phyloP scores from a whole-genome alignment of 306 rosid species.

The Alnus rubra region DNA sequence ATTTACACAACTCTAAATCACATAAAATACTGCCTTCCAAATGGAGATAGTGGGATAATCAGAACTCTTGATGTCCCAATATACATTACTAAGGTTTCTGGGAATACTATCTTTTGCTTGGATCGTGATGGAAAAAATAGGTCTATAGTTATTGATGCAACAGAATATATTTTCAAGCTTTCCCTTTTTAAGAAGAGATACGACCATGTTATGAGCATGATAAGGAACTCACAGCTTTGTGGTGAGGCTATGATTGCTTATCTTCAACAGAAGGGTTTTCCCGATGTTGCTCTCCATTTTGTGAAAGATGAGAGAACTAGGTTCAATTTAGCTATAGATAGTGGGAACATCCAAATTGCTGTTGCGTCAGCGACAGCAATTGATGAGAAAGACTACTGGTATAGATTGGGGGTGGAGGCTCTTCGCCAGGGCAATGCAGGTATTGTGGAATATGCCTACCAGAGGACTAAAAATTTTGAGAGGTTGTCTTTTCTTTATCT shows the following conservation, averaged over 20 bases:
- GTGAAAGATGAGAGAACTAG: slow-evolving; percentile 90
- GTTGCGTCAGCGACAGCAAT: slow-evolving; percentile 92
- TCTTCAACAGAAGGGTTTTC: slow-evolving; percentile 94
- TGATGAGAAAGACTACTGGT: slow-evolving; percentile 96
- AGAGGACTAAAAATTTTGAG: slow-evolving; percentile 89
- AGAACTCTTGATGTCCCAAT: slow-evolving; percentile 86
- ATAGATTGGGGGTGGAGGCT: slow-evolving; percentile 86
- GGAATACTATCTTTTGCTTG: slow-evolving; percentile 75
- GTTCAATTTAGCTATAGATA: slow-evolving; percentile 88
- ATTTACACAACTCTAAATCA: slow-evolving; percentile 88
- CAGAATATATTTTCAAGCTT: slow-evolving; percentile 85
- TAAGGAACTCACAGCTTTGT: slow-evolving; percentile 86
- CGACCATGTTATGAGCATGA: slow-evolving; percentile 92
- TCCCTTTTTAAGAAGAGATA: slow-evolving; percentile 71
- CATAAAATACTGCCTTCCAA: slow-evolving; percentile 86
- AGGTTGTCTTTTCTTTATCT: slow-evolving; percentile 93
- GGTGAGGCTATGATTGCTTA: slow-evolving; percentile 95
- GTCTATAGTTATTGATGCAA: slow-evolving; percentile 71
- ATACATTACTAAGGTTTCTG: slow-evolving; percentile 83
- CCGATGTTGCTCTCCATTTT: slow-evolving; percentile 95
- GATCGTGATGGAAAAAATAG: slow-evolving; percentile 89
- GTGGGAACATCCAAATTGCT: slow-evolving; percentile 92
- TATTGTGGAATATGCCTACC: slow-evolving; percentile 91
- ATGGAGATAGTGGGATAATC: slow-evolving; percentile 91
- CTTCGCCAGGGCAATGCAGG: slow-evolving; percentile 96